A percentile compares a stretch with the other conserved stretches of the same genome.
Conservation (phyloP, 208 protist genomes). For the Phytomonas francai region DNA sequence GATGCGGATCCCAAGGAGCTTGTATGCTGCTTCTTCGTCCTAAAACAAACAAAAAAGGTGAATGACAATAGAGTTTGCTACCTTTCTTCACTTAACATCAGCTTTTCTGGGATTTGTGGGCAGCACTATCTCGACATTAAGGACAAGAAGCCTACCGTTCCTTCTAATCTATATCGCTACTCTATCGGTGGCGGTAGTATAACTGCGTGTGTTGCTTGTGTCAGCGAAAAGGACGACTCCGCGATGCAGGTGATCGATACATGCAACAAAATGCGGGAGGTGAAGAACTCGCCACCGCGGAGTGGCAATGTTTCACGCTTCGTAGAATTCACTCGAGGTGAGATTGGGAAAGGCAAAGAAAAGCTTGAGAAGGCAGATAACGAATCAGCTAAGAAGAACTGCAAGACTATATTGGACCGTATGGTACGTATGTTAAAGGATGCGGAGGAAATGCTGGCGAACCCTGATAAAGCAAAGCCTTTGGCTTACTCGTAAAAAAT, state of each 20-base stretch:
- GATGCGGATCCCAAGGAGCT: constrained; percentile 35
- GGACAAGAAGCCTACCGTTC: constrained; percentile 36
- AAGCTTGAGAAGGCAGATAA: constrained; percentile 26
- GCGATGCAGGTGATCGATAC: constrained; percentile 21
- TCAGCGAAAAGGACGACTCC: constrained; percentile 26
- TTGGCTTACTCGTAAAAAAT: constrained; percentile 1
- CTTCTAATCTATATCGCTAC: constrained; percentile 57
- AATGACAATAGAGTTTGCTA: constrained; percentile 34
- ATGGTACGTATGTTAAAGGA: constrained; percentile 81
- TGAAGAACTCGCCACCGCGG: constrained; percentile 55
- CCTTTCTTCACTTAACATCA: constrained; percentile 52
- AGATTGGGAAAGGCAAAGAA: constrained; percentile 39
- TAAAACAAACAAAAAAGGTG: constrained; percentile 47
- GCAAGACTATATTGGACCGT: constrained; percentile 31
- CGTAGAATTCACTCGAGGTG: constrained; percentile 58
- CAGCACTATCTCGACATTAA: constrained; percentile 38
- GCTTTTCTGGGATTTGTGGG: constrained; percentile 31
- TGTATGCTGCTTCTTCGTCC: constrained; percentile 53
- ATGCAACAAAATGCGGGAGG: constrained; percentile 26
- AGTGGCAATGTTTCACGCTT: constrained; percentile 79
- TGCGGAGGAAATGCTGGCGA: constrained; percentile 36
- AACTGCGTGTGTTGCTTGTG: constrained; percentile 25
- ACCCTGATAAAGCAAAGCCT: constrained; percentile 16
- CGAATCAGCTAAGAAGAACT: constrained; percentile 31
- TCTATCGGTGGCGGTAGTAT: constrained; percentile 52